A percentile compares a stretch with the other conserved stretches of the same genome.
Evolutionary conservation across 129 eudicot species (phyloP).

Genomic region (Smallanthus sonchifolius): DNA sequence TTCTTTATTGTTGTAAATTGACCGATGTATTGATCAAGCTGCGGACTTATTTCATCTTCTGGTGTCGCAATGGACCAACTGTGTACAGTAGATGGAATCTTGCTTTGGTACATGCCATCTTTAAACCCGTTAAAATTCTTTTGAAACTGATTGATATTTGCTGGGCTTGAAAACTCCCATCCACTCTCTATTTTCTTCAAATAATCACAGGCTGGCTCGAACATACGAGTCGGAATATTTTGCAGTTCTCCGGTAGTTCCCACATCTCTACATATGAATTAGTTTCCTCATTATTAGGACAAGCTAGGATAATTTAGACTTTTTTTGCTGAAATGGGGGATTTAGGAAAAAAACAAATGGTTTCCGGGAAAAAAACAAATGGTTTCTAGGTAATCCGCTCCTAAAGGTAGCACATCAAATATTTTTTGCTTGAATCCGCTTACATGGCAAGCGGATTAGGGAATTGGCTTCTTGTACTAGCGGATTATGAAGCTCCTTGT

Average conservation of each 20-base stretch:
- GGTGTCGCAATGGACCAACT: slow-evolving; percentile 43
- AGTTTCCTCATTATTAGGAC: slow-evolving; percentile 1
- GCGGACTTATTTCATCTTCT: slow-evolving; percentile 37
- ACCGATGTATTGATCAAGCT: slow-evolving; percentile 28
- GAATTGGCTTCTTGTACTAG: too few species aligned
- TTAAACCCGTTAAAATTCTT: slow-evolving; percentile 34
- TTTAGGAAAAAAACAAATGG: too few species aligned
- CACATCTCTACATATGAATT: slow-evolving; percentile 34
- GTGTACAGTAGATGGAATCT: slow-evolving; percentile 26
- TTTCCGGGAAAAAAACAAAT: too few species aligned
- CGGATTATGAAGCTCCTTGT: too few species aligned
- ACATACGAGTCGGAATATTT: slow-evolving; percentile 27
- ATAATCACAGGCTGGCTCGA: slow-evolving; percentile 51
- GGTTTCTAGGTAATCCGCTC: too few species aligned
- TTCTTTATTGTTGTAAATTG: slow-evolving; percentile 36
- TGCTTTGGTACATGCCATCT: slow-evolving; percentile 33
- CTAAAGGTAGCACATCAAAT: too few species aligned
- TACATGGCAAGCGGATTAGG: too few species aligned
- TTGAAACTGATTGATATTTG: slow-evolving; percentile 35
- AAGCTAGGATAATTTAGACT: neutral
- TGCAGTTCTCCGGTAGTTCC: slow-evolving; percentile 38
- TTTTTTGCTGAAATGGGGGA: too few species aligned
- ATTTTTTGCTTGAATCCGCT: too few species aligned
- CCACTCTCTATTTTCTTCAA: slow-evolving; percentile 46
- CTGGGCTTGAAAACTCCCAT: slow-evolving; percentile 43